Percentiles rank a stretch among this genome's conserved stretches.
phyloP scores from a whole-genome alignment of 768 basidiomycete species.

The Mycena belliarum region DNA sequence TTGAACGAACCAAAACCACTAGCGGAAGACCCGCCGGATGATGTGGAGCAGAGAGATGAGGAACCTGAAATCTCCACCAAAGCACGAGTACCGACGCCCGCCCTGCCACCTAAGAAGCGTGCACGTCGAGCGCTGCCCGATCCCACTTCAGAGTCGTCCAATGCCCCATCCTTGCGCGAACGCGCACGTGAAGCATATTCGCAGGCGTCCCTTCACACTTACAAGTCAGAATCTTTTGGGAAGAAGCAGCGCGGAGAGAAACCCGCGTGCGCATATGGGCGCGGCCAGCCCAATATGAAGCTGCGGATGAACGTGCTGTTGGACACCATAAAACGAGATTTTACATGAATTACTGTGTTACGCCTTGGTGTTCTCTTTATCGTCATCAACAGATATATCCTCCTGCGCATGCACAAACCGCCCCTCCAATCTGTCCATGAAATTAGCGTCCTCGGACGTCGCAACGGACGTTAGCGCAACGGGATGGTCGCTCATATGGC shows the following conservation, averaged over 20 bases:
- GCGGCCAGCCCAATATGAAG: conserved; percentile 72
- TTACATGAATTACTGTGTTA: conserved; percentile 24
- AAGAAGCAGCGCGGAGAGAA: conserved; percentile 28
- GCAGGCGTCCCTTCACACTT: conserved; percentile 54
- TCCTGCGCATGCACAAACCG: conserved; percentile 53
- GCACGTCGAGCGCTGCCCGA: conserved; percentile 23
- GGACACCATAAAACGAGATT: conserved; percentile 77
- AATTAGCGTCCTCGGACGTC: conserved; percentile 32
- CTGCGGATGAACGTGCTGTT: conserved; percentile 84
- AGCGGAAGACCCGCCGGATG: conserved; percentile 19
- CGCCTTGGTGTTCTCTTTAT: conserved; percentile 48
- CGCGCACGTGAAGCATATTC: conserved; percentile 66
- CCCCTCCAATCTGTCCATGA: conserved; percentile 50
- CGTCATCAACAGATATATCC: conserved; percentile 55
- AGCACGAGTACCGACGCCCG: conserved; percentile 1
- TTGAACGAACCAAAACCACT: conserved; percentile 13
- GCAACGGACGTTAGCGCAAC: conserved; percentile 70
- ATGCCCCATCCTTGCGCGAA: conserved; percentile 50
- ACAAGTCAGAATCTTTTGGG: conserved; percentile 47
- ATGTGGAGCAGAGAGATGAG: conserved; percentile 21
- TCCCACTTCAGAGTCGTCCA: neutral
- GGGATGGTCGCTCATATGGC: conserved; percentile 82
- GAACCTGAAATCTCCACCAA: conserved; percentile 1
- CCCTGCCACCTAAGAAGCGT: conserved; percentile 16
- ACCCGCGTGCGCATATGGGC: conserved; percentile 30